These are phyloP conservation scores for Camellia oleifera DNA, from an alignment of 179 eudicot genomes.

Conservation along the genomic window DNA sequence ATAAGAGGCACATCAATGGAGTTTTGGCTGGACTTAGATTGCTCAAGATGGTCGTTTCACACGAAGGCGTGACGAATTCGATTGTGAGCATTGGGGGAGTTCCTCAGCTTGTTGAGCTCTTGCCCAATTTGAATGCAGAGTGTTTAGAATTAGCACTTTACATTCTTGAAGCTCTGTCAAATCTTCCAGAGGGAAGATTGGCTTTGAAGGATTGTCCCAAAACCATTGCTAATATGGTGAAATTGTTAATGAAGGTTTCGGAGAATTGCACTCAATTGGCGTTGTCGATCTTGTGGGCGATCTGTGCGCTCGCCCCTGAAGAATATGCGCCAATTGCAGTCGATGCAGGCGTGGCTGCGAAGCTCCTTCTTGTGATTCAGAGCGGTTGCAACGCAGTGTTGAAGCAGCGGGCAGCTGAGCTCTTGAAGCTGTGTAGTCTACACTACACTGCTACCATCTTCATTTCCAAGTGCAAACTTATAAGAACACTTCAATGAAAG, in stretches of 20 bases:
- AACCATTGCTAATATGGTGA: constrained; percentile 62
- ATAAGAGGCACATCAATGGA: constrained; percentile 62
- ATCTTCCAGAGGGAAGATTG: constrained; percentile 51
- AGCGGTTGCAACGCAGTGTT: constrained; percentile 76
- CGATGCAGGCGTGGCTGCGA: constrained; percentile 86
- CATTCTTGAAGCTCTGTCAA: constrained; percentile 50
- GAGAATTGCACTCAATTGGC: constrained; percentile 83
- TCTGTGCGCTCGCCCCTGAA: constrained; percentile 68
- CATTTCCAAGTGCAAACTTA: constrained; percentile 93
- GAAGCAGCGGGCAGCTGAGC: constrained; percentile 86
- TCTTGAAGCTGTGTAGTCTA: constrained; percentile 82
- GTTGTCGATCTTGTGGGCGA: constrained; percentile 69
- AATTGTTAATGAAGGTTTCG: constrained; percentile 70
- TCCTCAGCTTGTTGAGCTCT: constrained; percentile 66
- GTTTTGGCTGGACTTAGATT: constrained; percentile 60
- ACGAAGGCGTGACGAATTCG: constrained; percentile 44
- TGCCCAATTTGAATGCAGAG: constrained; percentile 60
- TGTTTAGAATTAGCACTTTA: constrained; percentile 62
- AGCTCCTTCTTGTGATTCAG: constrained; percentile 82
- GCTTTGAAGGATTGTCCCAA: constrained; percentile 60
- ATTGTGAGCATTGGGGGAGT: constrained; percentile 75
- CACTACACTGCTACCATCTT: constrained; percentile 72
- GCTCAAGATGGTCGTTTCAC: constrained; percentile 55
- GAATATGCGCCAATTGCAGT: constrained; percentile 77
- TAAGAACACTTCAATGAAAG: constrained; percentile 75